phyloP scores from a whole-genome alignment of 108 stramenopile species.

The Cyclotella baltica region DNA sequence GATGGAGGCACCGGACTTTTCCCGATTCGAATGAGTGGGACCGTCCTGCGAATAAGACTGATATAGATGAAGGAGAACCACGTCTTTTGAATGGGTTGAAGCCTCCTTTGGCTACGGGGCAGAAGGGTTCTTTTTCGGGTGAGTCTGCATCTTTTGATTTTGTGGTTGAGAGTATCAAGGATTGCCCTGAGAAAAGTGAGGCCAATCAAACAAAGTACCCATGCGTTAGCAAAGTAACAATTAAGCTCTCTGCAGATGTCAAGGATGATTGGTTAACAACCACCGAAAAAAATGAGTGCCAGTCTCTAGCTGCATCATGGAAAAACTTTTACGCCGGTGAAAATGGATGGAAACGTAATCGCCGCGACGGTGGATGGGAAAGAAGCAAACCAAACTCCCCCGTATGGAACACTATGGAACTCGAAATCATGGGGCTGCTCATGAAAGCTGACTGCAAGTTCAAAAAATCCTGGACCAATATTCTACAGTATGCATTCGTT shows the following conservation, averaged over 20 bases:
- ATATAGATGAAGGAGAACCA: conserved; percentile 21
- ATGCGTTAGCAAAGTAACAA: conserved; percentile 2
- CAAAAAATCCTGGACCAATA: conserved; percentile 29
- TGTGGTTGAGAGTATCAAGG: conserved; percentile 16
- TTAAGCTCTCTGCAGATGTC: conserved; percentile 1
- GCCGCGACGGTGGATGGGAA: background rate
- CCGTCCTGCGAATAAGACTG: background rate
- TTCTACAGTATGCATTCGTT: conserved; percentile 26
- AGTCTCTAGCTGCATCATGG: background rate
- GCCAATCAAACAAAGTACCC: background rate
- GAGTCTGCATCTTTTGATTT: conserved; percentile 20
- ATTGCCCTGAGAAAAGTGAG: background rate
- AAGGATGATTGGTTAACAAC: conserved; percentile 26
- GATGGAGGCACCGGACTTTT: conserved; percentile 4
- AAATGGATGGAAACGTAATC: background rate
- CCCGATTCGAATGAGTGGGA: background rate
- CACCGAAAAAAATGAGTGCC: background rate
- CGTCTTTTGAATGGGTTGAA: conserved; percentile 11
- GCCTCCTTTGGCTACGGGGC: conserved; percentile 4
- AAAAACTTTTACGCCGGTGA: background rate
- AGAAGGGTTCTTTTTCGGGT: conserved; percentile 18
- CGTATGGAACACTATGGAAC: background rate
- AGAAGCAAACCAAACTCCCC: conserved; percentile 5
- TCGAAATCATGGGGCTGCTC: conserved; percentile 24
- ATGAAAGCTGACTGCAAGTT: conserved; percentile 29